Evolutionary conservation across 306 rosid genomes (phyloP), one percentile per base, ranked within the genome.

Genomic region (Prunus mume): DNA sequence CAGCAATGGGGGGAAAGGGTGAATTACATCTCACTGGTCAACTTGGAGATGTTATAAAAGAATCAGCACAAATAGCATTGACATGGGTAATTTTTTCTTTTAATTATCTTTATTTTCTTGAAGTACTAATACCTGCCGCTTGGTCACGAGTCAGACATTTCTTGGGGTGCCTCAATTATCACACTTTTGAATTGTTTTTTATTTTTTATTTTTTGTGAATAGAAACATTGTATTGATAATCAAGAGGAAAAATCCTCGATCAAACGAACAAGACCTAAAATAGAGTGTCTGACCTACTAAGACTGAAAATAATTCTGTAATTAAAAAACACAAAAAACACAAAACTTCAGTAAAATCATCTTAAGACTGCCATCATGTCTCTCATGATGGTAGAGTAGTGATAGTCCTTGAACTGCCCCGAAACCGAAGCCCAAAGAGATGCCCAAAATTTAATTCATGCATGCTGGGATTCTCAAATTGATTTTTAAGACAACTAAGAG

Each of bases 31-130:
- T 95, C 63, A 95, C 98, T 6, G 97, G 98, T 75, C 97, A 95
- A 82, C 96, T 95, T 70, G 98, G 98, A 65, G 98, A 95, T 78
- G 98, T 95, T 55, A 95, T 95, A 74, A 95, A 95, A 85, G 98
- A 95, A 85, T 95, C 98, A 14, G 97, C 98, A 46, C 97, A 92
- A 83, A 95, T 95, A 84, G 98, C 98, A 28, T 82, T 95, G 77
- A 95, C 98, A 76, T 95, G 98, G 98, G 98, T 95, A 92, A 71
- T 22, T 28, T 25, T 78, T 83, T 75, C 68, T 64, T 41, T 58
- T 73, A 38, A 50, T 13, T 84, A 62, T 43, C 9, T 57, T 76
- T 45, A 14, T 15, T 10, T 80, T 63, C 67, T 47, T 27, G 38
- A 67, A 84, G 66, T 69, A 81, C 60, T 56, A 69, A 34, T 46